Base-by-base conservation (phyloP, 148 eudicot genomes). In the Silene uniflora region DNA sequence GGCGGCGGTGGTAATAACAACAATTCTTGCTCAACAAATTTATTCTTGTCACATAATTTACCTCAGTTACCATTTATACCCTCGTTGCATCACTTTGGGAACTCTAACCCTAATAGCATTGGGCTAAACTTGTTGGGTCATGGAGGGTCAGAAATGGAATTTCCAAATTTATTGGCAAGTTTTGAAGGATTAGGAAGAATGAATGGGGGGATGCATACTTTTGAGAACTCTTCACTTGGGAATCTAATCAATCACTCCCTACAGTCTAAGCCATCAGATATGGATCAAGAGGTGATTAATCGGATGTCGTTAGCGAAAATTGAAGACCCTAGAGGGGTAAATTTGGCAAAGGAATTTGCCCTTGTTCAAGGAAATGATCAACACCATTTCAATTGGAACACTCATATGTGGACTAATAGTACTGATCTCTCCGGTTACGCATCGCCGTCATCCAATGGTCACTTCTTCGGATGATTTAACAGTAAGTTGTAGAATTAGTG, bases 101-200 rank as follows among this genome's bases (percentile, higher is more conserved):
- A 60, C 67, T 69, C 79, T 8, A 76, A 24, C 79, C 73, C 79
- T 68, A 76, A 19, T 32, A 62, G 56, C 35, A 76, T 76, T 16
- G 79, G 73, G 73, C 35, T 76, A 10, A 76, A 55, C 9, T 76
- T 76, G 23, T 58, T 76, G 23, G 73, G 73, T 23, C 25, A 24
- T 39, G 67, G 73, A 69, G 79, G 79, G 73, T 27, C 56, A 69
- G 79, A 76, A 69, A 58, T 76, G 79, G 79, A 76, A 69, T 76
- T 76, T 58, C 79, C 79, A 4, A 69, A 69, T 44, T 69, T 76
- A 18, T 58, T 69, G 73, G 73, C 73, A 35, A 59, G 65, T 76
- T 76, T 68, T 76, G 73, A 76, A 76, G 73, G 79, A n/a, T 24
- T 75, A 55, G 78, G 72, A 54, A 66, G 78, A 67, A 66, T 75